Evolutionary conservation across 257 asterid genomes (phyloP).

Genomic region (Henckelia pumila): DNA sequence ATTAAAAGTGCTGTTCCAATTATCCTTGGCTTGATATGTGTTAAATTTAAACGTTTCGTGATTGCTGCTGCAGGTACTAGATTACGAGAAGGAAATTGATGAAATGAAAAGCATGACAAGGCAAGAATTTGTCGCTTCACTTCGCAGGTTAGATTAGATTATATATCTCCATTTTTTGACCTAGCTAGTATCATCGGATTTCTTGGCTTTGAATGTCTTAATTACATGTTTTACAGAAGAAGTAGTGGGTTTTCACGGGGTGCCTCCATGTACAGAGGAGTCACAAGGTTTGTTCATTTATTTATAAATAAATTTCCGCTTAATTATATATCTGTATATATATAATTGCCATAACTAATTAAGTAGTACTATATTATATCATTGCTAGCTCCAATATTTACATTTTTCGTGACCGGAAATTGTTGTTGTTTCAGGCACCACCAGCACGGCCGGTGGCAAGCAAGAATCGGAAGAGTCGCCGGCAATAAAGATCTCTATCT

Average conservation of each 20-base stretch:
- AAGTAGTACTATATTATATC: no score
- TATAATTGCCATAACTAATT: no score
- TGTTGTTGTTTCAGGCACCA: slow-evolving; percentile 58
- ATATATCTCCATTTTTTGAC: background rate
- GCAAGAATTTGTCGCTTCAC: slow-evolving; percentile 94
- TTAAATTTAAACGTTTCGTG: background rate
- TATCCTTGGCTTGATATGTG: no score
- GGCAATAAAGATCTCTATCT: slow-evolving; percentile 88
- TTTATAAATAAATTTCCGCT: no score
- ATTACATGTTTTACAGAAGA: slow-evolving; percentile 42
- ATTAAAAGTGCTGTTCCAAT: no score
- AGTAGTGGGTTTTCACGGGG: slow-evolving; percentile 95
- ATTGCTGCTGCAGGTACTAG: slow-evolving; percentile 40
- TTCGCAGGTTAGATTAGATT: slow-evolving; percentile 80
- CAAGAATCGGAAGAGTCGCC: slow-evolving; percentile 86
- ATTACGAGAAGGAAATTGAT: slow-evolving; percentile 71
- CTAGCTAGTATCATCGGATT: no score
- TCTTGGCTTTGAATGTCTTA: no score
- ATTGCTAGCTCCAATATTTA: no score
- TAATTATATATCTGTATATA: no score
- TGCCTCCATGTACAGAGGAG: slow-evolving; percentile 94
- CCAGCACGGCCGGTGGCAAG: slow-evolving; percentile 95
- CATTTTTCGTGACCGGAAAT: slow-evolving; percentile 3
- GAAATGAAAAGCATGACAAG: slow-evolving; percentile 91
- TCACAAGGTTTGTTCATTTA: slow-evolving; percentile 56